phyloP scores from a whole-genome alignment of 495 filamentous ascomycete species.

The Hypomontagnella monticulosa region DNA sequence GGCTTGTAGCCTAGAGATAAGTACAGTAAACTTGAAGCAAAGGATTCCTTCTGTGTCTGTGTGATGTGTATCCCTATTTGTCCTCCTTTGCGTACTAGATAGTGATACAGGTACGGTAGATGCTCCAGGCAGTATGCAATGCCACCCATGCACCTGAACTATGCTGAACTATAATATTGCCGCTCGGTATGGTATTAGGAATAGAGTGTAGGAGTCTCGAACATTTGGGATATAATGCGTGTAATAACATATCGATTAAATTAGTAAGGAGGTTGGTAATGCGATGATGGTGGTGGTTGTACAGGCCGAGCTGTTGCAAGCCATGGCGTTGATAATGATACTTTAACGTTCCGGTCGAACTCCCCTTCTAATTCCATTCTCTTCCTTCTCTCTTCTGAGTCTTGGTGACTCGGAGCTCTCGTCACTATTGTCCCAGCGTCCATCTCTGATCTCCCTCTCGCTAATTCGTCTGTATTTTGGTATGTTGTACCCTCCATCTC shows the following conservation, averaged over 20 bases:
- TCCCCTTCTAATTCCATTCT: slow-evolving; percentile 37
- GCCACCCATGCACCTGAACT: too few relatives aligned
- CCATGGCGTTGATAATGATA: slow-evolving; percentile 32
- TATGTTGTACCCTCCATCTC: slow-evolving; percentile 33
- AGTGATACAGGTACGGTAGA: neutral
- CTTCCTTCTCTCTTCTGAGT: slow-evolving; percentile 22
- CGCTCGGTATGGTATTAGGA: too few relatives aligned
- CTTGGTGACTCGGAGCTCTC: neutral
- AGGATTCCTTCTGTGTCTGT: neutral
- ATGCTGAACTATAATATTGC: too few relatives aligned
- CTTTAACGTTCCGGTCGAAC: slow-evolving; percentile 37
- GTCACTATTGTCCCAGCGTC: neutral
- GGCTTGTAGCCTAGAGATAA: slow-evolving; percentile 6
- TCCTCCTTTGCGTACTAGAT: neutral
- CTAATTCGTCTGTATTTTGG: slow-evolving; percentile 15
- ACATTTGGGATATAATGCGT: too few relatives aligned
- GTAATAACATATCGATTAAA: neutral
- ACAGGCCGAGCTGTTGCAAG: slow-evolving; percentile 17
- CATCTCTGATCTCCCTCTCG: slow-evolving; percentile 12
- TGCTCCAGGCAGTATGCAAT: too few relatives aligned
- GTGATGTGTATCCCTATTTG: slow-evolving; percentile 7
- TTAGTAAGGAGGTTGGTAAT: slow-evolving; percentile 32
- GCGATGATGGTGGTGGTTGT: slow-evolving; percentile 18
- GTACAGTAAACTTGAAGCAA: slow-evolving; percentile 1
- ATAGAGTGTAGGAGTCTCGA: too few relatives aligned